phyloP scores from a whole-genome alignment of 31 red algal genomes.

The Endocladia muricata region DNA sequence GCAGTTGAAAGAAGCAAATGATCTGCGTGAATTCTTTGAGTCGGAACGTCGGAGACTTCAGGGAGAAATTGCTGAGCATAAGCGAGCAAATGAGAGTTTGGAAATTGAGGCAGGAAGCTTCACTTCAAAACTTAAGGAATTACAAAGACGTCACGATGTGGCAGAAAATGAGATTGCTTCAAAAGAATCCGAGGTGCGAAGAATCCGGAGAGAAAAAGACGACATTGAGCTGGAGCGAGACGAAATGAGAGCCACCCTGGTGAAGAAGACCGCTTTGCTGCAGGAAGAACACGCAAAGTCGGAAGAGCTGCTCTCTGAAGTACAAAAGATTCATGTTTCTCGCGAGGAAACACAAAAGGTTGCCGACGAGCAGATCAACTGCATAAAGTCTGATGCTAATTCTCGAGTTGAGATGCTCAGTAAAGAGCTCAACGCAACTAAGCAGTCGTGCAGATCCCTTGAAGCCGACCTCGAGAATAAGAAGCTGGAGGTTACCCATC shows the following conservation, averaged over 20 bases:
- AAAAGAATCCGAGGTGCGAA: not conserved
- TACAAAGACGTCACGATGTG: constrained; percentile 8
- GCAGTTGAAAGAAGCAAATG: not conserved
- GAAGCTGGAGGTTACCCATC: not conserved
- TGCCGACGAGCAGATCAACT: not conserved
- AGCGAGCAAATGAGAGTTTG: not conserved
- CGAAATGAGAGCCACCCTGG: constrained; percentile 3
- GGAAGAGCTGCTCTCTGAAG: not conserved
- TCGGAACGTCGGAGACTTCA: not conserved
- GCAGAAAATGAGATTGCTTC: not conserved
- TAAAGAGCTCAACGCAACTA: not conserved
- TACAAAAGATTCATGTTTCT: not conserved
- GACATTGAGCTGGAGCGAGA: not conserved
- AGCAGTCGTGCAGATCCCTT: not conserved
- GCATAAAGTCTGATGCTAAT: not conserved
- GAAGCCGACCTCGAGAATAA: not conserved
- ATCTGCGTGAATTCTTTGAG: not conserved
- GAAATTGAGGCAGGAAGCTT: not conserved
- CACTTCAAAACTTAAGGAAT: constrained; percentile 5
- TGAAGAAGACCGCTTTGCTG: not conserved
- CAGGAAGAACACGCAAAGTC: not conserved
- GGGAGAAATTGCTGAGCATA: not conserved
- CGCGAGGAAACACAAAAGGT: not conserved
- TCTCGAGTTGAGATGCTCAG: not conserved
- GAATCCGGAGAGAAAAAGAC: constrained; percentile 11